Base-by-base conservation (phyloP, 2,329 filamentous ascomycete species). In the Parafenestella ontariensis region DNA sequence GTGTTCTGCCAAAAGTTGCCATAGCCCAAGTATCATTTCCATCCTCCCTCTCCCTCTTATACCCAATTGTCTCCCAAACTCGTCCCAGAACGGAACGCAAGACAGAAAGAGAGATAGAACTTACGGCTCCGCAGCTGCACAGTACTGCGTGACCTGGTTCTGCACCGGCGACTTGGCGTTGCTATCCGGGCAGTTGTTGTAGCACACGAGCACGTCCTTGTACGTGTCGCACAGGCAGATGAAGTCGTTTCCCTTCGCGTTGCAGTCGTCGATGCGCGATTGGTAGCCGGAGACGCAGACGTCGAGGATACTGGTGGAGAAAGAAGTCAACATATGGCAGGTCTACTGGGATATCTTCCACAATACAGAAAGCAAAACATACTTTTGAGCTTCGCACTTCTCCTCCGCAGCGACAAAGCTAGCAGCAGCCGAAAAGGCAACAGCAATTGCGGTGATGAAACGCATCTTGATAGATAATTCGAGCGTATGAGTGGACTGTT, bases 111-210 rank as follows among this genome's bases (percentile, higher is more conserved):
- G 33, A 20, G 13, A 17, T 24, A 24, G n/a, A n/a, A 66, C 73
- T 62, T 73, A 76, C 56, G 77, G 76, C 20, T 70, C 70, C 9
- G 78, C 79, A 26, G 79, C 79, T 46, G 70, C 68, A 64, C 80
- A 82, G 70, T 58, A 76, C 33, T 64, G 61, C 3, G 66, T 72
- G 17, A 75, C 72, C 57, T 71, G 65, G 62, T 72, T 73, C 63
- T 76, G 51, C 37, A 74, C 70, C 0, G 72, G 65, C 5, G 64
- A 46, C 54, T 56, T 65, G 41, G 69, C 73, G 15, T 76, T 58
- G 64, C 82, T 79, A 60, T 77, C 72, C 47, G 85, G 85, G 77
- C 87, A 88, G 78, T 86, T 85, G 78, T 83, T 83, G 78, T 86
- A 88, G 82, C 86, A 88, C 28, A 80, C 83, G 60, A 83, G 62